Percentiles rank a stretch among this genome's conserved stretches.
Evolutionary conservation across 345 rosid genomes (phyloP).

Genomic region (Corchorus capsularis): DNA sequence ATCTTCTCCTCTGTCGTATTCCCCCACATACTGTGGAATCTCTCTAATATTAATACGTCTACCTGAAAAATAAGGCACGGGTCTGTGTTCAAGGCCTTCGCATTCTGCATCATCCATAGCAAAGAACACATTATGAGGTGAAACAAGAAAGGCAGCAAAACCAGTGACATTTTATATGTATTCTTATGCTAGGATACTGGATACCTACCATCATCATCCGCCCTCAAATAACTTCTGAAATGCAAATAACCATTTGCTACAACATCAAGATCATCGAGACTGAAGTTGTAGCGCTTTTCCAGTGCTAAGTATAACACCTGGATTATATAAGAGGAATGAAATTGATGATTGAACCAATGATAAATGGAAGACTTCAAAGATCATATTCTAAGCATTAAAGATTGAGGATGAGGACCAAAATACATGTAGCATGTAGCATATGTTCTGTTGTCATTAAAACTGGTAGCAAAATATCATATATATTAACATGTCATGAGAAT

Average conservation of each 20-base stretch:
- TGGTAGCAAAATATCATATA: background rate
- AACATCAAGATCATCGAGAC: constrained; percentile 61
- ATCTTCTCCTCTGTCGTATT: constrained; percentile 72
- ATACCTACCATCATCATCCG: constrained; percentile 48
- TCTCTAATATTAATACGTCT: constrained; percentile 49
- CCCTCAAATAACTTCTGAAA: constrained; percentile 58
- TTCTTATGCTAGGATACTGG: constrained; percentile 6
- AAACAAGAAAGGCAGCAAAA: constrained; percentile 2
- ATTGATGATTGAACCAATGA: background rate
- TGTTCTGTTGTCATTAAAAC: background rate
- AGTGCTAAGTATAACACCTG: constrained; percentile 79
- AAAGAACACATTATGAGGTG: constrained; percentile 5
- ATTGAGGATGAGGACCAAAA: background rate
- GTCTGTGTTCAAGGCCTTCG: constrained; percentile 19
- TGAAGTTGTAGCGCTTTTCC: constrained; percentile 96
- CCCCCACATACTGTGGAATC: constrained; percentile 58
- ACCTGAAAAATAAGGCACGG: constrained; percentile 48
- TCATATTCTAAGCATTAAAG: background rate
- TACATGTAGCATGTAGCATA: background rate
- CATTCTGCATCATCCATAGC: constrained; percentile 36
- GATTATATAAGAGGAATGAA: background rate
- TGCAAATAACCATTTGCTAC: constrained; percentile 84
- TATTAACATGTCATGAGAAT: background rate
- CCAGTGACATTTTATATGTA: background rate
- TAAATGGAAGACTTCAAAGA: background rate